Base-by-base conservation (phyloP, 2,329 filamentous ascomycete species). In the Polychaeton citri region DNA sequence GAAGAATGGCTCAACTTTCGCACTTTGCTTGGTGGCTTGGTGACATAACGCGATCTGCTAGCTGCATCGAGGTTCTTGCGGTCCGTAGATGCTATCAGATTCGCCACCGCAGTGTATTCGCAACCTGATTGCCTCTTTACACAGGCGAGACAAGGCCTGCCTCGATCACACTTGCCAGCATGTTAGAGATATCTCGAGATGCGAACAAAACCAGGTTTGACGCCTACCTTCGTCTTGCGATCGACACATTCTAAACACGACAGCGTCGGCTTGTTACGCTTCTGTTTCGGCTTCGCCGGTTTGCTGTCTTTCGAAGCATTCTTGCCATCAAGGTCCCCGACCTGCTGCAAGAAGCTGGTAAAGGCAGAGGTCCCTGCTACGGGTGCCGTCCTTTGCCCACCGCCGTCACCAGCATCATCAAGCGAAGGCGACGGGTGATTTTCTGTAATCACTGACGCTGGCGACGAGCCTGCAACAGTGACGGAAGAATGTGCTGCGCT, bases 171-270 rank as follows among this genome's bases (percentile, higher is more conserved):
- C 77, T 87, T 10, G 24, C 7, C 12, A 28, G 24, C 12, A 28
- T 10, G 15, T 28, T 28, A 28, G 24, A 41, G 21, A 18, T 30
- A 24, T 17, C 19, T 18, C 16, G 5, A 4, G 26, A 30, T 13
- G 10, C n/a, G 13, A 16, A 38, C 13, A 18, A 21, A 46, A 19
- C 24, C 21, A 10, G 54, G 79, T 79, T 68, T 84, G 5, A 15
- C 24, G 24, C 24, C 24, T 15, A 28, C 24, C 24, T 28, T 87
- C 17, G 81, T 87, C 62, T 87, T 87, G 46, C 81, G 68, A 60
- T 85, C 80, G 16, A 87, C 82, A 52, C 82, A 88, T 54, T 85
- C 80, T 42, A 77, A 72, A 50, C 82, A 87, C 33, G 79, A 84
- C 43, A 87, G 54, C 1, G 81, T 87, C 3, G 82, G 82, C 57